Conservation (phyloP, 805 yeast genomes). For the Nakazawaea populi region DNA sequence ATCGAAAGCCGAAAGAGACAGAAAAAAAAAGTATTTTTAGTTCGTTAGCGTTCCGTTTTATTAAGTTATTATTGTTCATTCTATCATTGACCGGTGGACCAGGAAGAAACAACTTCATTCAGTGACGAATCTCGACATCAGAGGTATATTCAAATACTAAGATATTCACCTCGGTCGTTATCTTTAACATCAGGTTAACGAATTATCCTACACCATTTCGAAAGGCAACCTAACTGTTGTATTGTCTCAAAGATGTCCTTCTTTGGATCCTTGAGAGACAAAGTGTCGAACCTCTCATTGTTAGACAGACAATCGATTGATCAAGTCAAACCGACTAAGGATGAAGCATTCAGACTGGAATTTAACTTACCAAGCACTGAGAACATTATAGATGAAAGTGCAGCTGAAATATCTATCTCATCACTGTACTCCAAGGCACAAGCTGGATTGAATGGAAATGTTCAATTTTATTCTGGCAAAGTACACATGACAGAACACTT, state of each 20-base stretch:
- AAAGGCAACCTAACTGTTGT: too few species aligned
- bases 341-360: constrained; percentile 63
- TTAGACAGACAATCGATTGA: constrained; percentile 30
- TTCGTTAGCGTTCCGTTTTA: too few species aligned
- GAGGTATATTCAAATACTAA: too few species aligned
- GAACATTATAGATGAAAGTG: constrained; percentile 53
- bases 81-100: too few species aligned
- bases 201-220: too few species aligned
- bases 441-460: constrained; percentile 2
- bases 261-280: constrained; percentile 14
- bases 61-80: too few species aligned
- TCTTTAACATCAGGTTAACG: too few species aligned
- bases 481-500: constrained; percentile 72
- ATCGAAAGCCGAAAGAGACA: background rate
- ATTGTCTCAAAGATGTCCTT: constrained; percentile 6
- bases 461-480: constrained; percentile 46
- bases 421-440: constrained; percentile 13
- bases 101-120: too few species aligned
- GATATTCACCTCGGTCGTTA: too few species aligned
- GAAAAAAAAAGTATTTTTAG: background rate
- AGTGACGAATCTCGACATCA: too few species aligned
- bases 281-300: constrained; percentile 41
- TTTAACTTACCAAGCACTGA: constrained; percentile 73
- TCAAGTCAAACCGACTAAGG: constrained; percentile 47
- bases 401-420: constrained; percentile 51